phyloP scores from a whole-genome alignment of 495 filamentous ascomycete species.

The Xylaria nigripes region DNA sequence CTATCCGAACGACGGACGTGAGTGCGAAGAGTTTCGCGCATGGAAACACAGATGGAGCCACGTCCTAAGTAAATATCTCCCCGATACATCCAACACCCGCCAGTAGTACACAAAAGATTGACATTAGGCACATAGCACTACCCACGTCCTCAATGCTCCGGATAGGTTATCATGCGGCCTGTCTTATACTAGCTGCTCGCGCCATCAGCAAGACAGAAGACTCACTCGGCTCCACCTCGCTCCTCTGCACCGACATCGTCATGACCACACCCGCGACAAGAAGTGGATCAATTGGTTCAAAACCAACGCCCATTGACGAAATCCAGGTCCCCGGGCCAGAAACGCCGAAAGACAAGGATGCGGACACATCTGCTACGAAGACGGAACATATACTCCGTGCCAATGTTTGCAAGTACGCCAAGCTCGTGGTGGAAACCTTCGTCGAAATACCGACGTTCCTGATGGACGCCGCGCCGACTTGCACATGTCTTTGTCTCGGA shows the following conservation, averaged over 20 bases:
- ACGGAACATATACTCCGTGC: constrained; percentile 8
- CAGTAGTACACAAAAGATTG: not conserved
- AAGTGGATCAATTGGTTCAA: not conserved
- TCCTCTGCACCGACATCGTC: constrained; percentile 4
- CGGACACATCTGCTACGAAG: not conserved
- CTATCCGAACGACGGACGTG: constrained; percentile 20
- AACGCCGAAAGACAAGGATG: not conserved
- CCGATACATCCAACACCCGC: not conserved
- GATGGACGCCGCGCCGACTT: constrained; percentile 19
- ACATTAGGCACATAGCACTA: constrained; percentile 9
- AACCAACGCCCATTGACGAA: constrained; percentile 4
- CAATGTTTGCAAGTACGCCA: constrained; percentile 22
- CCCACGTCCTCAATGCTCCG: constrained; percentile 22
- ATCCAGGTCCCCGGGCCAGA: not conserved
- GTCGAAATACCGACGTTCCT: constrained; percentile 23
- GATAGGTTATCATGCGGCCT: constrained; percentile 24
- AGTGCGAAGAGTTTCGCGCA: constrained; percentile 24
- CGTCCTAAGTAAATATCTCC: constrained; percentile 11
- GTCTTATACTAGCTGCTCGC: constrained; percentile 22
- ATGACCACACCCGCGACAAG: not conserved
- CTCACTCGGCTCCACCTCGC: constrained; percentile 14
- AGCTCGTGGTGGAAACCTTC: constrained; percentile 20
- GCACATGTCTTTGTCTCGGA: constrained; percentile 20
- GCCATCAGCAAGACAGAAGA: constrained; percentile 21
- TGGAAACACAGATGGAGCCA: constrained; percentile 28